Conservation (phyloP, 176 grass and related monocot genomes). For the Zea luxurians region DNA sequence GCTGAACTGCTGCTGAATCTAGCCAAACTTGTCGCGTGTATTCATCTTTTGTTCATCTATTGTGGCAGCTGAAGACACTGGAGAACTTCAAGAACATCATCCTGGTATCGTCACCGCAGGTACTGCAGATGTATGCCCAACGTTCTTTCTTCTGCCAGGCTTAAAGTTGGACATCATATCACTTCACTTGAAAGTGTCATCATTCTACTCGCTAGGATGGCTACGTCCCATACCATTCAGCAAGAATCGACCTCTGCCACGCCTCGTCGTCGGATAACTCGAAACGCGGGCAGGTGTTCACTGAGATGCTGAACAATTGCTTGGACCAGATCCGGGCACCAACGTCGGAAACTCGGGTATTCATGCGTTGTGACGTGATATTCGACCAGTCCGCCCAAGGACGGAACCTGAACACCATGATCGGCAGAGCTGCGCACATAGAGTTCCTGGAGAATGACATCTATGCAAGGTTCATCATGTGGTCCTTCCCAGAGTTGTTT, state of each 20-base stretch:
- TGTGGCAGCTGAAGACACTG: conserved; percentile 75
- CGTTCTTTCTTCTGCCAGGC: neutral
- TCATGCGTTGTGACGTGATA: conserved; percentile 83
- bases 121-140: conserved; percentile 36
- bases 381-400: conserved; percentile 65
- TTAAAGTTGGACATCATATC: neutral
- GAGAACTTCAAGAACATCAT: conserved; percentile 93
- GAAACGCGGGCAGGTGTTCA: conserved; percentile 69
- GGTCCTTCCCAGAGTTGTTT: conserved; percentile 78
- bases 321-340: conserved; percentile 72
- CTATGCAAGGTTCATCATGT: conserved; percentile 89
- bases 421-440: conserved; percentile 79
- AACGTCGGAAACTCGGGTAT: conserved; percentile 55
- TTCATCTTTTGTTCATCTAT: neutral
- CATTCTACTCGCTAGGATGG: conserved; percentile 56
- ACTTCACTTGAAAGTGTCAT: neutral
- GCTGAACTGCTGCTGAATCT: neutral
- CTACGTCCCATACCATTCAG: conserved; percentile 89
- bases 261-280: conserved; percentile 67
- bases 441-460: conserved; percentile 80
- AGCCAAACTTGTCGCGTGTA: conserved; percentile 9
- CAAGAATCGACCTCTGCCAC: conserved; percentile 71
- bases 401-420: conserved; percentile 74
- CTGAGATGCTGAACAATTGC: conserved; percentile 83
- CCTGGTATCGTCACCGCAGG: conserved; percentile 86